Evolutionary conservation across 2,329 filamentous ascomycete genomes (phyloP), one percentile per base, ranked within the genome.

Genomic region (Fusarium sp.): DNA sequence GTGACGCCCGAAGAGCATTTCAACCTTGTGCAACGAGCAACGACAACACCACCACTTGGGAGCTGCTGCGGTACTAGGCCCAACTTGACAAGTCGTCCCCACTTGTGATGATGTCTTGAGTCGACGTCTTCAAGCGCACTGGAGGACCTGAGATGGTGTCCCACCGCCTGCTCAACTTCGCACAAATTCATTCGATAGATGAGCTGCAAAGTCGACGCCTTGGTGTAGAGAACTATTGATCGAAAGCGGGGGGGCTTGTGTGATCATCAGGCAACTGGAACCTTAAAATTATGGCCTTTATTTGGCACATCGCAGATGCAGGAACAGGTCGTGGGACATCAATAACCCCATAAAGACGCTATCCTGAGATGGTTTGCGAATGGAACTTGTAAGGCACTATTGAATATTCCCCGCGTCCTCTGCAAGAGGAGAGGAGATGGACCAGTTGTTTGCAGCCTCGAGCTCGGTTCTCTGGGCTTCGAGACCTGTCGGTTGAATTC

Each of bases 11-110:
- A 66, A 54, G 51, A 62, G 44, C n/a, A 57, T 69, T 23, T 55
- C 36, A 57, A 65, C 65, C 62, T 65, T 69, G 68, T 57, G 62
- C 56, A 60, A 61, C 38, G 60, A 58, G 56, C 66, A 57, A 63
- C 58, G 62, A 60, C 58, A n/a, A 50, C 49, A 57, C 49, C 57
- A 62, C 15, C 47, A 45, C 38, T 56, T 42, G 50, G 41, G 57
- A 46, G 34, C 38, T 44, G 46, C 47, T 49, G 33, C 47, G n/a
- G 33, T 50, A 56, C 60, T 50, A 62, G 60, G 47, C 57, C 54
- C 63, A 57, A 62, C 55, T 62, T 60, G 65, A 56, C 55, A 37
- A 50, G 52, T 57, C 55, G 59, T 60, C 58, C 57, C 71, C 63
- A 67, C 64, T 55, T 54, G 31, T 38, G 45, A 57, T 58, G 55